Percentiles rank a stretch among this genome's conserved stretches.
Conservation (phyloP, 2,329 filamentous ascomycete genomes). For the Fusarium dimerum region DNA sequence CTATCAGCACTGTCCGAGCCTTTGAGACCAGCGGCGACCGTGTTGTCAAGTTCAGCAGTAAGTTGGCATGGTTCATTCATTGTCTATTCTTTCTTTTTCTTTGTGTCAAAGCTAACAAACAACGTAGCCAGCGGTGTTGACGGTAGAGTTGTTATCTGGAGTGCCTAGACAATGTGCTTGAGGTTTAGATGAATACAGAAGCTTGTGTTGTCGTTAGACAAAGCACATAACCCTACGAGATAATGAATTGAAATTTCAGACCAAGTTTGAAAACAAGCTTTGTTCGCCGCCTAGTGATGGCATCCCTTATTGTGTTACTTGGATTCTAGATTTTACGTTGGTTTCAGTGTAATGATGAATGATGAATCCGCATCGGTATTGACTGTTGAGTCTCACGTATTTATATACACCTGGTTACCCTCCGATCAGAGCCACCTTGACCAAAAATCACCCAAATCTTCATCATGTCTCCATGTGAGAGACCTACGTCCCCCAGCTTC, state of each 20-base stretch:
- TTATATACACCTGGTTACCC: neutral
- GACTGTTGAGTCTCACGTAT: neutral
- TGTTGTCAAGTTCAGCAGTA: conserved; percentile 84
- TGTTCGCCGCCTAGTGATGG: too few relatives aligned
- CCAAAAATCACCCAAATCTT: neutral
- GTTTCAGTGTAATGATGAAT: too few relatives aligned
- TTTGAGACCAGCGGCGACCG: conserved; percentile 67
- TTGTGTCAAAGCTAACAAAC: conserved; percentile 30
- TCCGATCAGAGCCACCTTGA: neutral
- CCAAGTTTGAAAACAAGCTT: neutral
- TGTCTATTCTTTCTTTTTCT: neutral
- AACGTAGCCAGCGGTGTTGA: conserved; percentile 75
- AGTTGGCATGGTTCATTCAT: conserved; percentile 41
- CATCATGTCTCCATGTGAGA: neutral
- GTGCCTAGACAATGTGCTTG: conserved; percentile 46
- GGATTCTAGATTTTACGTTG: too few relatives aligned
- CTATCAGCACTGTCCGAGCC: conserved; percentile 79
- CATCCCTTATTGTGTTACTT: too few relatives aligned
- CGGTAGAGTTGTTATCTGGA: conserved; percentile 80
- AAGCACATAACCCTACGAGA: neutral
- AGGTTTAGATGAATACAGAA: conserved; percentile 3
- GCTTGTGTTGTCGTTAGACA: neutral
- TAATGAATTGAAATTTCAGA: neutral
- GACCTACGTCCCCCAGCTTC: neutral
- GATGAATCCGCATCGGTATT: too few relatives aligned